Base-by-base conservation (phyloP, 2,329 filamentous ascomycete species). In the Cercospora brassicicola region DNA sequence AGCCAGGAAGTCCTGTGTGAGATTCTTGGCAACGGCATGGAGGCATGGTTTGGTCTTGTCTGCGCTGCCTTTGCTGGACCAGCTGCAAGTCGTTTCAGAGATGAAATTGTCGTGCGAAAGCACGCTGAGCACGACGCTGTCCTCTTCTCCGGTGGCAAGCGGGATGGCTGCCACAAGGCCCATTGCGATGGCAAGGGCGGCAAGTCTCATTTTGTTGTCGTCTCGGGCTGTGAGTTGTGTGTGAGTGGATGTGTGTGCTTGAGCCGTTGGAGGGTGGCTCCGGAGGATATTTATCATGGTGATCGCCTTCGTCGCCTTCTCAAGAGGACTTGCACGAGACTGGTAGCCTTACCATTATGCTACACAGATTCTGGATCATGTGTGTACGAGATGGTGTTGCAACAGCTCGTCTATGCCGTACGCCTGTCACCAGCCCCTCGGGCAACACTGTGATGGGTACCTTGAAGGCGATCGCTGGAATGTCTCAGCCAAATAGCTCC, bases 391-490 rank as follows among this genome's bases (percentile, higher is more conserved):
- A 62, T 11, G 59, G 59, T 62, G 59, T 13, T 28, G 59, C 39
- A 33, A 42, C 42, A 61, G 48, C 28, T 65, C 39, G 70, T 55
- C 26, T 70, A 31, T 66, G 65, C 20, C 23, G 55, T 18, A 30
- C 55, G 59, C 28, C 9, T 59, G 23, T 39, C 20, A 42, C 18
- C 23, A 13, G 10, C 11, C 7, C 15, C 60, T 53, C 15, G 10
- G 15, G 26, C 45, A 31, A 20, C 39, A 5, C 13, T 6, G 18
- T 13, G 48, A 23, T n/a, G 5, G 4, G 10, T 23, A 15, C 8
- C 42, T 8, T 28, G 4, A 23, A 53, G 23, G 15, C 15, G 23
- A 28, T 53, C 13, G 20, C 31, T 42, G 9, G 3, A 48, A 36
- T 15, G 4, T 13, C 4, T 51, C 8, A 26, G 28, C 20, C 30